phyloP scores from a whole-genome alignment of 225 moss, liverwort and hornwort species.

The Pseudisothecium myosuroides region DNA sequence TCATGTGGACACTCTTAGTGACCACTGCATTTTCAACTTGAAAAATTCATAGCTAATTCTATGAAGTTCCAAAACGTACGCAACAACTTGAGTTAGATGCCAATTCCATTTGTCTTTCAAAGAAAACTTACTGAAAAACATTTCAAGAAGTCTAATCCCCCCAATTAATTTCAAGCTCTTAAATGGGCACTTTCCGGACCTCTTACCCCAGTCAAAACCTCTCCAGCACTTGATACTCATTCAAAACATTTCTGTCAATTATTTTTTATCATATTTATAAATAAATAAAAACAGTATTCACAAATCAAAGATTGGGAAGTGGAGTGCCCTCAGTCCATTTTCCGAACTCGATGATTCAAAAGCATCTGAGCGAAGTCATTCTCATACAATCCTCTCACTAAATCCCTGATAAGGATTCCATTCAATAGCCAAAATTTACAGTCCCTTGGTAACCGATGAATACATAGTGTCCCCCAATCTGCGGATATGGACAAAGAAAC shows the following conservation, averaged over 20 bases:
- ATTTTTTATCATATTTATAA: background rate
- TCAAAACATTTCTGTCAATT: background rate
- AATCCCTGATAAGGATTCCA: background rate
- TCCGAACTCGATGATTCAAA: background rate
- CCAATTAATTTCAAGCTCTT: background rate
- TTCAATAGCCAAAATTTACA: slow-evolving; percentile 35
- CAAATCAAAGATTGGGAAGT: background rate
- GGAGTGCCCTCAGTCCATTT: background rate
- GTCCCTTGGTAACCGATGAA: background rate
- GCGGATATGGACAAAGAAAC: slow-evolving; percentile 23
- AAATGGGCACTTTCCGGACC: background rate
- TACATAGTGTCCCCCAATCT: slow-evolving; percentile 5
- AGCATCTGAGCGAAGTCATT: background rate
- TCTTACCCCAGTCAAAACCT: background rate
- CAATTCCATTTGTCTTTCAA: no score
- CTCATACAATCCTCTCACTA: background rate
- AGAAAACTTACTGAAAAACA: background rate
- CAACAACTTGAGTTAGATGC: background rate
- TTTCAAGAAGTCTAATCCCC: background rate
- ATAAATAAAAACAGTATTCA: background rate
- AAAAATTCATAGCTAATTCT: background rate
- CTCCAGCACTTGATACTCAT: background rate
- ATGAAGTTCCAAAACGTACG: background rate
- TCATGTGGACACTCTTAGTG: fast-evolving
- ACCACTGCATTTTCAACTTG: background rate